Evolutionary conservation across 371 early-diverging fungal species (phyloP).

Genomic region (Mycotypha africana): DNA sequence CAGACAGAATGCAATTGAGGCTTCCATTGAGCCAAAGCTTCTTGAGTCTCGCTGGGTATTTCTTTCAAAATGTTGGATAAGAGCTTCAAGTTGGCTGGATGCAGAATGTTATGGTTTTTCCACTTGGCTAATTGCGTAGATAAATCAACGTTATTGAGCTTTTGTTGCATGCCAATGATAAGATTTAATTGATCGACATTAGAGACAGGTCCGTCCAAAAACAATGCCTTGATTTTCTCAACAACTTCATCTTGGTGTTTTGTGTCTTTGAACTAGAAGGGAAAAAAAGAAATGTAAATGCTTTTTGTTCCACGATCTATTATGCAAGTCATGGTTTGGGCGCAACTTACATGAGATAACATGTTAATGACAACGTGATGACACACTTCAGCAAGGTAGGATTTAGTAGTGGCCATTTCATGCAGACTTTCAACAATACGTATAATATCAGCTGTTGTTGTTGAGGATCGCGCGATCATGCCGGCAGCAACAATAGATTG

Average conservation of each 20-base stretch:
- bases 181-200: slow-evolving; percentile 71
- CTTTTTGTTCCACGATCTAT: background rate
- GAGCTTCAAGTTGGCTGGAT: slow-evolving; percentile 48
- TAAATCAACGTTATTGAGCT: slow-evolving; percentile 40
- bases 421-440: slow-evolving; percentile 61
- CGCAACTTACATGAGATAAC: slow-evolving; percentile 46
- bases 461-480: slow-evolving; percentile 57
- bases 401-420: slow-evolving; percentile 63
- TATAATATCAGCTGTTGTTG: slow-evolving; percentile 63
- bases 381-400: slow-evolving; percentile 72
- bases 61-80: slow-evolving; percentile 55
- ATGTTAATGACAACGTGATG: slow-evolving; percentile 65
- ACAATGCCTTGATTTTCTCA: slow-evolving; percentile 43
- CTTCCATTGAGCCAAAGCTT: slow-evolving; percentile 56
- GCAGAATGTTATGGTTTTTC: slow-evolving; percentile 48
- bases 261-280: slow-evolving; percentile 19
- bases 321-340: background rate
- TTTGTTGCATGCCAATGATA: slow-evolving; percentile 46
- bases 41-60: slow-evolving; percentile 37
- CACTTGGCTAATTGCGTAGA: slow-evolving; percentile 34
- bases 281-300: background rate
- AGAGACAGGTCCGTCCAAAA: slow-evolving; percentile 53
- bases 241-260: slow-evolving; percentile 29
- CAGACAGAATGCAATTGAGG: slow-evolving; percentile 82
- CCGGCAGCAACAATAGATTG: slow-evolving; percentile 80